A percentile compares a stretch with the other conserved stretches of the same genome.
phyloP scores from a whole-genome alignment of 2,329 filamentous ascomycete genomes.

The Neoscytalidium dimidiatum region DNA sequence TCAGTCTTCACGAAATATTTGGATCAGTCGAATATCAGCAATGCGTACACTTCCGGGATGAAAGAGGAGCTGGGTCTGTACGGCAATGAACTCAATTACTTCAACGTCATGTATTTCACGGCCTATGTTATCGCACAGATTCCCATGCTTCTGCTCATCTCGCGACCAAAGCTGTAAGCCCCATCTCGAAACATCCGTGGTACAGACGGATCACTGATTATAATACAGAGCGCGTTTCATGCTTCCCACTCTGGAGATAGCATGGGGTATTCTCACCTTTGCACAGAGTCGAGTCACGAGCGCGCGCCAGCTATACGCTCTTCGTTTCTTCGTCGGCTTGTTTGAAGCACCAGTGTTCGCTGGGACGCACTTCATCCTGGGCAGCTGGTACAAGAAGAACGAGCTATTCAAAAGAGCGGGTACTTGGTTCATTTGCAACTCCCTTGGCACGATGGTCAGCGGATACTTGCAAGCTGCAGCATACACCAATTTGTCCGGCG shows the following conservation, averaged over 20 bases:
- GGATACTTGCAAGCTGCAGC: slow-evolving; percentile 59
- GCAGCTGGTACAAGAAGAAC: slow-evolving; percentile 45
- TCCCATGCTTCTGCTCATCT: slow-evolving; percentile 35
- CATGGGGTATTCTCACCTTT: slow-evolving; percentile 45
- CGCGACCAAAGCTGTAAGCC: slow-evolving; percentile 33
- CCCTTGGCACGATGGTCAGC: slow-evolving; percentile 58
- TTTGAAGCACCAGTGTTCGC: slow-evolving; percentile 39
- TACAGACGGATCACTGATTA: not conserved
- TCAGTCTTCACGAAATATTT: slow-evolving; percentile 42
- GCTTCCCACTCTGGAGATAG: slow-evolving; percentile 42
- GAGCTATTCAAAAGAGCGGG: slow-evolving; percentile 57
- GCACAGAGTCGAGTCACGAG: slow-evolving; percentile 41
- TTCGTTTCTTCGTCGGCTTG: slow-evolving; percentile 40
- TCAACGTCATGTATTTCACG: slow-evolving; percentile 31
- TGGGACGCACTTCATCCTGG: slow-evolving; percentile 40
- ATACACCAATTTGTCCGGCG: slow-evolving; percentile 54
- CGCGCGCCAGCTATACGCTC: slow-evolving; percentile 42
- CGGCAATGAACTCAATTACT: slow-evolving; percentile 34
- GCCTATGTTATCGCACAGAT: slow-evolving; percentile 34
- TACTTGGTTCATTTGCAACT: slow-evolving; percentile 56
- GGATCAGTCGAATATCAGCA: slow-evolving; percentile 29
- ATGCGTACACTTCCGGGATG: slow-evolving; percentile 36
- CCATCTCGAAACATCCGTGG: not conserved
- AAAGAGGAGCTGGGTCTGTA: slow-evolving; percentile 32
- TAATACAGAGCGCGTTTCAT: slow-evolving; percentile 32